These are phyloP conservation scores for Mucor ambiguus DNA, from an alignment of 371 early-diverging fungal genomes.

Conservation along the genomic window DNA sequence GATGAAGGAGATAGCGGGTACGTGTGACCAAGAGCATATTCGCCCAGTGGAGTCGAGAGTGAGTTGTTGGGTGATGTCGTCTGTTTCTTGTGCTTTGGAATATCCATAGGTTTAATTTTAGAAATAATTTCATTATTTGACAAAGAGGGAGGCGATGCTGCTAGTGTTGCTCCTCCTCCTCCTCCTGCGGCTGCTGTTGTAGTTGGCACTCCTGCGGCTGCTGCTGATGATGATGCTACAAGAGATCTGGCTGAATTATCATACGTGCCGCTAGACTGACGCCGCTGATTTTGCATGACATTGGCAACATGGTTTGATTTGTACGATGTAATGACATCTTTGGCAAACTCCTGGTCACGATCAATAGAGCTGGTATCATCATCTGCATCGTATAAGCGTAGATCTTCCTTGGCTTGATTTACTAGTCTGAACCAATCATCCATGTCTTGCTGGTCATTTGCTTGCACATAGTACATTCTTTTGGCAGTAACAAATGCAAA, in stretches of 20 bases:
- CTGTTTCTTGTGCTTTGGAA: conserved; percentile 15
- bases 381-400: conserved; percentile 46
- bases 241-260: conserved; percentile 5
- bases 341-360: conserved; percentile 54
- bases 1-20: conserved; percentile 48
- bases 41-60: conserved; percentile 23
- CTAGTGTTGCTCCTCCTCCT: not conserved
- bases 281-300: conserved; percentile 21
- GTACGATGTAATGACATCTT: conserved; percentile 42
- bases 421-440: conserved; percentile 71
- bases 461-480: conserved; percentile 77
- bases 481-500: conserved; percentile 79
- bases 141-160: conserved; percentile 3
- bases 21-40: conserved; percentile 36
- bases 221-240: not conserved
- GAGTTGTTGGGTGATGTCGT: not conserved
- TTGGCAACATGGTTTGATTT: conserved; percentile 34
- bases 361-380: conserved; percentile 51
- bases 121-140: conserved; percentile 5
- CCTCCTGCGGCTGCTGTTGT: not conserved
- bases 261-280: conserved; percentile 17
- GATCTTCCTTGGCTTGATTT: conserved; percentile 54
- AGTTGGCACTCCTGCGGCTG: not conserved
- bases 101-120: conserved; percentile 19
- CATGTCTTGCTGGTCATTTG: conserved; percentile 63